Evolutionary conservation across 2,329 filamentous ascomycete genomes (phyloP), one percentile per base, ranked within the genome.

Genomic region (Dactylonectria macrodidyma): DNA sequence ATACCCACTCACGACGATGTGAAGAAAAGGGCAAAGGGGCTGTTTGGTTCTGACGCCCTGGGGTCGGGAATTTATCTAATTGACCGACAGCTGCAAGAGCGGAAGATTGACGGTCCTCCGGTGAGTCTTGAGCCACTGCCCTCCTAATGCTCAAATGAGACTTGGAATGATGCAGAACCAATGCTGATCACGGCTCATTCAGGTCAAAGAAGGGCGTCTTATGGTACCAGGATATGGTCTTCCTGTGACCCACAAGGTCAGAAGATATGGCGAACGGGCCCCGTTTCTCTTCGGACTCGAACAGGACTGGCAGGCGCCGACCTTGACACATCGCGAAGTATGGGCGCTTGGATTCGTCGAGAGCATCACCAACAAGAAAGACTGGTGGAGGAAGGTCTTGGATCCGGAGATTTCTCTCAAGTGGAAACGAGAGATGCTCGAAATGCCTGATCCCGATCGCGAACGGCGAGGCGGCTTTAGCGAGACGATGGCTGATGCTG

Each of bases 261-360:
- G 1, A 58, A 50, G 75, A 75, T 3, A n/a, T 14, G n/a, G n/a
- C 8, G 41, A 16, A 44, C 41, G 14, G 14, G 14, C 14, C 16
- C 41, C 41, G 7, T n/a, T n/a, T n/a, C 41, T 44, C 6, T 44
- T 44, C 7, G 41, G 41, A 19, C 41, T n/a, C 5, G 41, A 44
- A 44, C n/a, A 8, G 41, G 41, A 44, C n/a, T 44, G 41, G 41
- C 64, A 30, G 7, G 77, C 78, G 2, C 26, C 19, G 2, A 80
- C 77, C 1, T 59, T 79, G 7, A 66, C 73, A 10, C 71, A 76
- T 36, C 77, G 78, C 0, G 78, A 80, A 58, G 61, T 73, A 3
- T 79, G 77, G 62, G 79, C 80, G 76, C 70, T 80, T 12, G 73
- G 72, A 46, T 59, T 77, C 14, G 70, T 80, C 0, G 77, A 80